Conservation (phyloP, 345 rosid species). For the Pelargonium nanum region DNA sequence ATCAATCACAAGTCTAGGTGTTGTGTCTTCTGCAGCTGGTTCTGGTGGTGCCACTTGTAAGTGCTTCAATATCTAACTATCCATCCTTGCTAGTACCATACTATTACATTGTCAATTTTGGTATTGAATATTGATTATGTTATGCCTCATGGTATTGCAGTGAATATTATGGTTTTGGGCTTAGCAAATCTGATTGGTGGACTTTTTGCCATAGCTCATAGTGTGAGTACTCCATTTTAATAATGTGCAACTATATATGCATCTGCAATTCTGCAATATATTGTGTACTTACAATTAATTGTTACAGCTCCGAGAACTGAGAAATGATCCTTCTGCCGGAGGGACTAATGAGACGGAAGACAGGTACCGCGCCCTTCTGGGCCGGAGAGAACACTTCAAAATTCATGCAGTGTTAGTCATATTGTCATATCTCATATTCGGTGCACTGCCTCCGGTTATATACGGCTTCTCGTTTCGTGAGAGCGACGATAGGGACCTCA, state of each 20-base stretch:
- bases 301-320: slow-evolving; percentile 64
- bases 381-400: slow-evolving; percentile 36
- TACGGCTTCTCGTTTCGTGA: slow-evolving; percentile 49
- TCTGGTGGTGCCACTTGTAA: slow-evolving; percentile 64
- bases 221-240: slow-evolving; percentile 53
- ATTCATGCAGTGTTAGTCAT: slow-evolving; percentile 43
- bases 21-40: slow-evolving; percentile 85
- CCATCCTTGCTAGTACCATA: neutral
- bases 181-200: slow-evolving; percentile 80
- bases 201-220: slow-evolving; percentile 44
- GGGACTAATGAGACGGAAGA: slow-evolving; percentile 24
- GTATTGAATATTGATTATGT: neutral
- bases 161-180: slow-evolving; percentile 64
- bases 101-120: neutral
- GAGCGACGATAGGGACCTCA: slow-evolving; percentile 41
- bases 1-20: slow-evolving; percentile 63
- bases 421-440: slow-evolving; percentile 52
- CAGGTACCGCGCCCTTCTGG: slow-evolving; percentile 46
- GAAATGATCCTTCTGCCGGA: slow-evolving; percentile 20
- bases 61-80: slow-evolving; percentile 17
- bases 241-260: too few relatives aligned
- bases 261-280: neutral
- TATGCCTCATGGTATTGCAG: slow-evolving; percentile 23
- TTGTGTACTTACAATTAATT: too few relatives aligned
- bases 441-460: slow-evolving; percentile 46